These are phyloP conservation scores for Pseudotsuga menziesii DNA, from an alignment of 75 land plant genomes.

Conservation along the genomic window DNA sequence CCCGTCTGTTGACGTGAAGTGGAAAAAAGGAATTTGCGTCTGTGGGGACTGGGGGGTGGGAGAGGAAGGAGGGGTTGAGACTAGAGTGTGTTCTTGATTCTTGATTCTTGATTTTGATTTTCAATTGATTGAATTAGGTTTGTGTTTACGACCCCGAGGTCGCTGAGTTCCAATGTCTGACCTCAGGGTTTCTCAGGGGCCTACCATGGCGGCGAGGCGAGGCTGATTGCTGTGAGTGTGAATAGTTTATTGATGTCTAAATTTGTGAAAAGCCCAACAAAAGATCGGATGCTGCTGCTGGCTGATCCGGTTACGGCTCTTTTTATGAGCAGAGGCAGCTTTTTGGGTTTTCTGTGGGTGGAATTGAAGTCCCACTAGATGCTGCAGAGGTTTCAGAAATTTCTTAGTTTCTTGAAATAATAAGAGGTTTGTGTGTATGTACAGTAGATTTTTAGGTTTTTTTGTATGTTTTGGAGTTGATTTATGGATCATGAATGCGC, in stretches of 20 bases:
- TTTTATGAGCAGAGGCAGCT: not conserved
- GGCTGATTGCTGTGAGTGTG: not conserved
- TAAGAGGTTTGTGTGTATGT: not conserved
- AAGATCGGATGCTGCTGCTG: conserved; percentile 4
- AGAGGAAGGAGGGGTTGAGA: not conserved
- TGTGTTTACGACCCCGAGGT: no score
- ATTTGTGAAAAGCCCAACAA: not conserved
- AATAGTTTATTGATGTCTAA: not conserved
- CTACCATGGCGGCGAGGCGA: not conserved
- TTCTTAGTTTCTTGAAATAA: not conserved
- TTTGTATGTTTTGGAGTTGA: not conserved
- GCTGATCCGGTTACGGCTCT: conserved; percentile 8
- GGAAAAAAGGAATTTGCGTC: not conserved
- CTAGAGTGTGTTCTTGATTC: not conserved
- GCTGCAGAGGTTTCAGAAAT: not conserved
- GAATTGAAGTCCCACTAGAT: not conserved
- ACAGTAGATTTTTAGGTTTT: no score
- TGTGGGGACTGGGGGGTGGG: not conserved
- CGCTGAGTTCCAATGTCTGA: no score
- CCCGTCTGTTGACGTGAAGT: not conserved
- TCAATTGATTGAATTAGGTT: not conserved
- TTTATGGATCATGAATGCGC: not conserved
- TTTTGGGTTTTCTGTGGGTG: not conserved
- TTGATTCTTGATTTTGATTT: no score
- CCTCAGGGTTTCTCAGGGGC: conserved; percentile 1